Evolutionary conservation across 2,329 filamentous ascomycete genomes (phyloP).

Genomic region (Podosphaera xanthii): DNA sequence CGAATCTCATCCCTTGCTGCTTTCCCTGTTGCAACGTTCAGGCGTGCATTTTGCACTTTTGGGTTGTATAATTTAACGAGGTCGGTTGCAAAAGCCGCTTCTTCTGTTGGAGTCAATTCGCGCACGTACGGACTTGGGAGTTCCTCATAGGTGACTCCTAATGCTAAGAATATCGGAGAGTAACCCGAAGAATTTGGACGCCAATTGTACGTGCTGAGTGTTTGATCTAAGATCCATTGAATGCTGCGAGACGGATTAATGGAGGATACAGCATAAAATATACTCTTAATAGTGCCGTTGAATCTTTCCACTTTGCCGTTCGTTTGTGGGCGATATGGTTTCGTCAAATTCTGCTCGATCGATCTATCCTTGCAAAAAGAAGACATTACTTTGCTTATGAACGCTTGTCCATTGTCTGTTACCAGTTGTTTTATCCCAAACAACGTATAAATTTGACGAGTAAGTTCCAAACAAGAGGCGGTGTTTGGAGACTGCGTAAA

Average conservation of each 20-base stretch:
- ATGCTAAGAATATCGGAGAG: neutral
- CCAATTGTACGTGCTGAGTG: neutral
- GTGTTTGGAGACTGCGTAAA: neutral
- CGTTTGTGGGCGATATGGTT: neutral
- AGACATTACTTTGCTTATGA: neutral
- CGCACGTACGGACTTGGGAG: neutral
- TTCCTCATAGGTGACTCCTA: neutral
- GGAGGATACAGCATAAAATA: neutral
- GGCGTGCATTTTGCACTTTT: neutral
- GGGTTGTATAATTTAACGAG: neutral
- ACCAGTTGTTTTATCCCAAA: neutral
- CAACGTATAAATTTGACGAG: neutral
- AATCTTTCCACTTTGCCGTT: constrained; percentile 1
- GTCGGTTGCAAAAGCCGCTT: neutral
- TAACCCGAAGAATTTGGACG: neutral
- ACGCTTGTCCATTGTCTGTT: neutral
- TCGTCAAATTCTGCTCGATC: neutral
- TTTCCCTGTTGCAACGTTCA: neutral
- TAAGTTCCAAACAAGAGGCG: neutral
- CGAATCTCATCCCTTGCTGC: neutral
- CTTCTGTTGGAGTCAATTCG: neutral
- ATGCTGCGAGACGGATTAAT: neutral
- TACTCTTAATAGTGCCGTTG: neutral
- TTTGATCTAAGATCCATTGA: neutral
- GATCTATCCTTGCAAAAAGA: neutral